These are phyloP conservation scores for Brassica hybrid DNA, from an alignment of 441 rosid genomes.

Conservation along the genomic window DNA sequence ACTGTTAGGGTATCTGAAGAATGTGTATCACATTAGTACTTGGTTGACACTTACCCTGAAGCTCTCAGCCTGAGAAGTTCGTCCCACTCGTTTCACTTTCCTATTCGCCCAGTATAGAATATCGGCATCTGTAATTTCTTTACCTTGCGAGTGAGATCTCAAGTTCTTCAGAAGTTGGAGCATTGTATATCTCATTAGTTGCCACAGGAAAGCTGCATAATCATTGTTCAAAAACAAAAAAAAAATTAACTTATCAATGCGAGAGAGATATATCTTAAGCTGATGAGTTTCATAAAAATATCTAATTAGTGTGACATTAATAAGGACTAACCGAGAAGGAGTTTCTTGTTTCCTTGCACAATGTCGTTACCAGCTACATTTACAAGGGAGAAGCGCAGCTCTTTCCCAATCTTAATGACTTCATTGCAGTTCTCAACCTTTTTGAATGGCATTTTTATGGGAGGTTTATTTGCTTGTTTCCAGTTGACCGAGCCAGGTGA, in stretches of 20 bases:
- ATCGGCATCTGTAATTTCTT: conserved; percentile 86
- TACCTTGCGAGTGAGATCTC: conserved; percentile 86
- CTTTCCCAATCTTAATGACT: conserved; percentile 76
- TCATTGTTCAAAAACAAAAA: not conserved
- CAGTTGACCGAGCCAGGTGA: conserved; percentile 82
- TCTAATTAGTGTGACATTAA: conserved; percentile 10
- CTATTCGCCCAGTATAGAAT: conserved; percentile 88
- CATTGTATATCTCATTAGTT: conserved; percentile 94
- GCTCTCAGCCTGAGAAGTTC: conserved; percentile 79
- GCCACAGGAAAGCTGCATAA: conserved; percentile 85
- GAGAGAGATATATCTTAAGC: conserved; percentile 9
- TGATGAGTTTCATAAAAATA: conserved; percentile 20
- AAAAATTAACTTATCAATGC: not conserved
- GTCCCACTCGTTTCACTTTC: conserved; percentile 76
- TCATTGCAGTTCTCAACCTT: conserved; percentile 98
- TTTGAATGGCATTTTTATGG: conserved; percentile 93
- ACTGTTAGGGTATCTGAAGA: conserved; percentile 27
- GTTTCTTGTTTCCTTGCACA: conserved; percentile 96
- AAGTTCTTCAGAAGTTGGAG: conserved; percentile 90
- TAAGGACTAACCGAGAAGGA: conserved; percentile 65
- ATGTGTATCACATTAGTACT: not conserved
- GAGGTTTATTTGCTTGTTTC: conserved; percentile 91
- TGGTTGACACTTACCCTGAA: conserved; percentile 67
- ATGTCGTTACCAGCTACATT: conserved; percentile 97
- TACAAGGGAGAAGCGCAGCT: conserved; percentile 82